Conservation (phyloP, 2,329 filamentous ascomycete genomes). For the Penicillium sp. region DNA sequence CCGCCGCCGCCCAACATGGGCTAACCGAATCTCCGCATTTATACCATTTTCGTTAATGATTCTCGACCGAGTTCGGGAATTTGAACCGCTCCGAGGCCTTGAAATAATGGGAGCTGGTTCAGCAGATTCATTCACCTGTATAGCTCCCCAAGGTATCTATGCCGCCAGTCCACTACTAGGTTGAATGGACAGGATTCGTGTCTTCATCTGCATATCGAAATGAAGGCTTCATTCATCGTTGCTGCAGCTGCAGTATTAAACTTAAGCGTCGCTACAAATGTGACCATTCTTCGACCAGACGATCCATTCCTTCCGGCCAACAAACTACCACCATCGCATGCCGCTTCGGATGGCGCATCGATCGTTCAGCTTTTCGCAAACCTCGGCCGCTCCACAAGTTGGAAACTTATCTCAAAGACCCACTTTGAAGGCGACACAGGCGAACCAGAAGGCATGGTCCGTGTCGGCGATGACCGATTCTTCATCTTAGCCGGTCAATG, state of each 20-base stretch:
- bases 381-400: slow-evolving; percentile 45
- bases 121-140: neutral
- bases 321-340: slow-evolving; percentile 24
- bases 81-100: neutral
- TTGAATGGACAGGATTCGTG: neutral
- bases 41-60: neutral
- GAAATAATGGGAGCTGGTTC: neutral
- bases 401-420: slow-evolving; percentile 46
- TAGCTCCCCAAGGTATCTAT: neutral
- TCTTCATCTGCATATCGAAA: slow-evolving; percentile 1
- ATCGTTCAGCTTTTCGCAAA: slow-evolving; percentile 47
- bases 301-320: slow-evolving; percentile 23
- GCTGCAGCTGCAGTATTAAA: slow-evolving; percentile 7
- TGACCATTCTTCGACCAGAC: slow-evolving; percentile 20
- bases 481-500: slow-evolving; percentile 50
- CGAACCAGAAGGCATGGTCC: slow-evolving; percentile 53
- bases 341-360: slow-evolving; percentile 20
- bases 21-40: neutral
- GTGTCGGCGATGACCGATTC: slow-evolving; percentile 46
- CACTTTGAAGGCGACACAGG: slow-evolving; percentile 48
- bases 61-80: neutral
- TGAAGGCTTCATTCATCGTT: slow-evolving; percentile 12
- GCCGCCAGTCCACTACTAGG: neutral
- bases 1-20: slow-evolving; percentile 4
- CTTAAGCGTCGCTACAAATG: slow-evolving; percentile 9